Evolutionary conservation across 2,329 filamentous ascomycete genomes (phyloP).

Genomic region (Cladosporium sp.): DNA sequence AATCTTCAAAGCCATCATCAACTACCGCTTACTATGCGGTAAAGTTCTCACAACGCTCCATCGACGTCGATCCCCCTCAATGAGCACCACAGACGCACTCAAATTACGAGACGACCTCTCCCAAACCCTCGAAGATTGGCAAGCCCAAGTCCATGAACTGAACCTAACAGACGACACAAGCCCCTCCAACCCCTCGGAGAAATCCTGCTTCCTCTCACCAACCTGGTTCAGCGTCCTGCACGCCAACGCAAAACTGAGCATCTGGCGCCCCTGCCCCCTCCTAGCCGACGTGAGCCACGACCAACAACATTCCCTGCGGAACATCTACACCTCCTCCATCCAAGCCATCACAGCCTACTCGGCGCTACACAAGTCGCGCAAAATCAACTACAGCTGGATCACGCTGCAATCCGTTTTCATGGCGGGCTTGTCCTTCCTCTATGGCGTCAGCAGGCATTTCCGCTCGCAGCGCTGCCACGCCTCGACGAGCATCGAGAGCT

Average conservation of each 20-base stretch:
- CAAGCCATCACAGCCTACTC: conserved; percentile 43
- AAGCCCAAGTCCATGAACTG: conserved; percentile 25
- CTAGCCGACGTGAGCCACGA: conserved; percentile 18
- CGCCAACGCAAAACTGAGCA: conserved; percentile 41
- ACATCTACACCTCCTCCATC: conserved; percentile 37
- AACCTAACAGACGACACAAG: conserved; percentile 27
- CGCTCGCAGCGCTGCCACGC: conserved; percentile 18
- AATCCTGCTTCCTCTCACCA: conserved; percentile 39
- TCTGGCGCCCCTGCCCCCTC: conserved; percentile 39
- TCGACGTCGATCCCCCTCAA: conserved; percentile 22
- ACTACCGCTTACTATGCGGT: conserved; percentile 40
- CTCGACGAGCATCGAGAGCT: conserved; percentile 1
- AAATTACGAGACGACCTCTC: conserved; percentile 24
- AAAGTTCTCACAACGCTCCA: conserved; percentile 36
- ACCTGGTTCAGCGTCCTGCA: conserved; percentile 44
- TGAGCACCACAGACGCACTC: conserved; percentile 16
- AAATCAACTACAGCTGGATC: conserved; percentile 49
- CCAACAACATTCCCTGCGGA: conserved; percentile 13
- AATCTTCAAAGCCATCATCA: conserved; percentile 39
- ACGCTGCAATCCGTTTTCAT: conserved; percentile 48
- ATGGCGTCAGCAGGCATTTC: conserved; percentile 40
- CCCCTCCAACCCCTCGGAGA: conserved; percentile 4
- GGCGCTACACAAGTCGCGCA: conserved; percentile 40
- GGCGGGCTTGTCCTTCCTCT: conserved; percentile 43
- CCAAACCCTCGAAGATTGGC: conserved; percentile 32